Evolutionary conservation across 352 stramenopile genomes (phyloP).

Genomic region (Phytophthora kernoviae): DNA sequence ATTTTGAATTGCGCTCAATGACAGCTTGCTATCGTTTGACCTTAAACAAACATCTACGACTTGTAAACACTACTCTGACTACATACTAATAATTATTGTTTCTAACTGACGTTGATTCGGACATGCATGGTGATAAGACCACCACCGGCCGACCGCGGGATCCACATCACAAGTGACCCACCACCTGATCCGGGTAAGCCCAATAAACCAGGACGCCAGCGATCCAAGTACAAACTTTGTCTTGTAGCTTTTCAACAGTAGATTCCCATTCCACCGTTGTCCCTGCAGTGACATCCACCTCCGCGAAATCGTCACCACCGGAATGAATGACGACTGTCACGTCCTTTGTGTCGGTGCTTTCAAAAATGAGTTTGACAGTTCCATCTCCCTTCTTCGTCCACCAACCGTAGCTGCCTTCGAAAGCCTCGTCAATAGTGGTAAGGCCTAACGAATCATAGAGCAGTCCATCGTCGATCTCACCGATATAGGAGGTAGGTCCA

Average conservation of each 20-base stretch:
- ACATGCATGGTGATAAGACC: conserved; percentile 40
- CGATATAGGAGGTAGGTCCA: conserved; percentile 46
- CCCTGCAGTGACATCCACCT: conserved; percentile 42
- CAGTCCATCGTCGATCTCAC: conserved; percentile 51
- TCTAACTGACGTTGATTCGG: conserved; percentile 47
- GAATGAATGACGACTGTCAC: conserved; percentile 29
- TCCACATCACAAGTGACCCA: conserved; percentile 47
- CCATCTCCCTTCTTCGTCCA: conserved; percentile 47
- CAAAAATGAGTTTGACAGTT: conserved; percentile 38
- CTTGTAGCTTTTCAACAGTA: conserved; percentile 36
- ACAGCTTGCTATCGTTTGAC: background rate
- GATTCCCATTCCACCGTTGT: conserved; percentile 40
- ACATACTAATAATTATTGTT: conserved; percentile 3
- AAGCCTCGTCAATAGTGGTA: conserved; percentile 39
- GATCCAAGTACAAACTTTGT: conserved; percentile 62
- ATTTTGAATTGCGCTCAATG: too few species aligned
- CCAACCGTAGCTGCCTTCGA: conserved; percentile 40
- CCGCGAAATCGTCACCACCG: conserved; percentile 33
- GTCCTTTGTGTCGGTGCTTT: conserved; percentile 35
- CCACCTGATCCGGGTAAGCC: conserved; percentile 25
- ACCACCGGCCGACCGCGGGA: conserved; percentile 27
- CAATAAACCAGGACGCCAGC: conserved; percentile 49
- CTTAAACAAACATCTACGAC: background rate
- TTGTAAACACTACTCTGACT: background rate
- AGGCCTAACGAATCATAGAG: conserved; percentile 32